Base-by-base conservation (phyloP, 108 stramenopile species). In the Stephanodiscus minutulus region DNA sequence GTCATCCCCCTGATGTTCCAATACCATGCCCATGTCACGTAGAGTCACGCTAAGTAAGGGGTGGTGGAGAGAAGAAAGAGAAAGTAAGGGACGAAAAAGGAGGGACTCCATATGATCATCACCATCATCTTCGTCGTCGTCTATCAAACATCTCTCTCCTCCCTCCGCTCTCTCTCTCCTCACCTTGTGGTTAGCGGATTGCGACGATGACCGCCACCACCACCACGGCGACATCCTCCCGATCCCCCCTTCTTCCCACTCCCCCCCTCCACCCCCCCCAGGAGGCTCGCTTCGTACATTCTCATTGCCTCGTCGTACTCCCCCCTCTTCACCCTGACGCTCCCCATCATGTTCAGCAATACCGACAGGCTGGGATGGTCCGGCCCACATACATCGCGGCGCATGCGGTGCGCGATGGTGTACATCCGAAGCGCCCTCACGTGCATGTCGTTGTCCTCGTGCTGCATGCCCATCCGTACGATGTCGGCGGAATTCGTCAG, bases 331-430 rank as follows among this genome's bases (percentile, higher is more conserved):
- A 88, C 77, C 74, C 91, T 91, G 5, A 95, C 84, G 35, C 75
- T 81, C 39, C 90, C 93, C 77, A 95, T 72, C 86, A 95, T 88
- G 66, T 95, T 95, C 25, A 95, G 64, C 33, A 92, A 64, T 6
- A 92, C 88, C 1, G 87, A 77, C 13, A 92, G 60, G 59, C 82
- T 83, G 3, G 94, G 91, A 68, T 95, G 94, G 35, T 83, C 67
- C 9, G 74, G 72, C 29, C 87, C 85, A 31, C 92, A 64, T 21
- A 81, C 76, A 55, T 95, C 94, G 10, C 88, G 36, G 27, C 91
- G 79, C 70, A 95, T 95, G 1, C 94, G 89, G 70, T 92, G 92
- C 3, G 94, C 91, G 46, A 95, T 86, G 21, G 91, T 92, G 60
- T 92, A 95, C 87, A 92, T 85, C 64, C 91, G 88, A 0, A 94